A percentile compares a stretch with the other conserved stretches of the same genome.
Conservation (phyloP, 768 basidiomycete species). For the Lactifluus piperatus region DNA sequence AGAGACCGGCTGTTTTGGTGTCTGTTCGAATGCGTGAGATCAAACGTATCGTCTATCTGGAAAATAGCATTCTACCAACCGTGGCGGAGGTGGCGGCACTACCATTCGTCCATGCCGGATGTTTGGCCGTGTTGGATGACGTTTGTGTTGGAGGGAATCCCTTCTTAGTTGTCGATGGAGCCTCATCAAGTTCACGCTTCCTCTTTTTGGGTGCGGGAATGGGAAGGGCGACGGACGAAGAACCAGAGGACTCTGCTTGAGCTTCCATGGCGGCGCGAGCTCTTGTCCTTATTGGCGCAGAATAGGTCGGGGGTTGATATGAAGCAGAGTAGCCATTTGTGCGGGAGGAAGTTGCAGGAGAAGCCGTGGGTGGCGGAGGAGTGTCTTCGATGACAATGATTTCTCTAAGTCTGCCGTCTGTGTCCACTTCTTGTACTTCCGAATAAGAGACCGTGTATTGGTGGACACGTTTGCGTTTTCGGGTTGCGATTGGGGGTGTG, state of each 20-base stretch:
- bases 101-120: slow-evolving; percentile 61
- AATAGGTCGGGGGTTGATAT: slow-evolving; percentile 68
- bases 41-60: slow-evolving; percentile 24
- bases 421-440: slow-evolving; percentile 82
- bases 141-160: slow-evolving; percentile 41
- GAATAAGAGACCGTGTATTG: slow-evolving; percentile 81
- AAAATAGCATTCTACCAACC: slow-evolving; percentile 36
- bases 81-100: slow-evolving; percentile 59
- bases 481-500: slow-evolving; percentile 61
- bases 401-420: slow-evolving; percentile 65
- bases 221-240: slow-evolving; percentile 53
- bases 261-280: slow-evolving; percentile 84
- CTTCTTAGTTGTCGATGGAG: slow-evolving; percentile 63
- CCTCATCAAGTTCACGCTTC: slow-evolving; percentile 69
- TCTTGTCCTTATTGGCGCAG: slow-evolving; percentile 73
- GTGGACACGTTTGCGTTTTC: slow-evolving; percentile 78
- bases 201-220: slow-evolving; percentile 77
- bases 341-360: slow-evolving; percentile 58
- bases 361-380: slow-evolving; percentile 73
- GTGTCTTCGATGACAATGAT: slow-evolving; percentile 93
- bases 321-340: slow-evolving; percentile 67
- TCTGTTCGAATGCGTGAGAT: slow-evolving; percentile 32
- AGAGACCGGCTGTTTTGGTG: slow-evolving; percentile 55
- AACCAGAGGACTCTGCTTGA: slow-evolving; percentile 58
- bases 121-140: slow-evolving; percentile 39